A percentile compares a stretch with the other conserved stretches of the same genome.
phyloP scores from a whole-genome alignment of 768 basidiomycete genomes.

The Suillus subluteus region DNA sequence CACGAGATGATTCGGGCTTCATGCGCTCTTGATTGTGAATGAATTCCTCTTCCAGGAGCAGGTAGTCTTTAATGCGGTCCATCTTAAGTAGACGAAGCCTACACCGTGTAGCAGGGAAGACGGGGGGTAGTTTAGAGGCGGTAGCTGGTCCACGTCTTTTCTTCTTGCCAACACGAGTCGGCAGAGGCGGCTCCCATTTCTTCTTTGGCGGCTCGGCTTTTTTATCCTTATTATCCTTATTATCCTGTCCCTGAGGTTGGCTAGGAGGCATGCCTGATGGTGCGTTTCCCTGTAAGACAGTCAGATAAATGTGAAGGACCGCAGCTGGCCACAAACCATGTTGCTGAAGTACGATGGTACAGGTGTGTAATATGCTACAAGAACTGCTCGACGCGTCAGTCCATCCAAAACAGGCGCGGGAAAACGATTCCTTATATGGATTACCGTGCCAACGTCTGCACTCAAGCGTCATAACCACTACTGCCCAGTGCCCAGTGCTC shows the following conservation, averaged over 20 bases:
- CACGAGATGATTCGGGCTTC: slow-evolving; percentile 83
- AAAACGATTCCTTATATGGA: not conserved
- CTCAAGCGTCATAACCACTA: not conserved
- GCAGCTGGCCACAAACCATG: slow-evolving; percentile 27
- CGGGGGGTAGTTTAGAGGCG: slow-evolving; percentile 87
- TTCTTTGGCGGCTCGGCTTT: slow-evolving; percentile 66
- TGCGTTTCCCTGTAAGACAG: slow-evolving; percentile 65
- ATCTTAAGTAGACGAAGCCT: slow-evolving; percentile 93
- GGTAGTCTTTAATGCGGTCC: slow-evolving; percentile 98
- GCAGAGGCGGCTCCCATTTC: slow-evolving; percentile 98
- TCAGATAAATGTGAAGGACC: slow-evolving; percentile 14
- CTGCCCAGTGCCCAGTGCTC: slow-evolving; percentile 1
- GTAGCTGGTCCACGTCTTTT: slow-evolving; percentile 91
- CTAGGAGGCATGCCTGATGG: slow-evolving; percentile 59
- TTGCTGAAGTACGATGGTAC: slow-evolving; percentile 11
- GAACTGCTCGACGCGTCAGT: slow-evolving; percentile 53
- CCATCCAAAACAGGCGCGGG: slow-evolving; percentile 20
- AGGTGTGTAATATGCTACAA: not conserved
- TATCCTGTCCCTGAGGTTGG: slow-evolving; percentile 50
- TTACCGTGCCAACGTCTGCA: not conserved
- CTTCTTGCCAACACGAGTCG: slow-evolving; percentile 96
- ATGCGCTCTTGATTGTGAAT: slow-evolving; percentile 90
- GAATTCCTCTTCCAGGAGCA: slow-evolving; percentile 94
- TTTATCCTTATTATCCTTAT: slow-evolving; percentile 49
- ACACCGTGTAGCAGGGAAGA: slow-evolving; percentile 94